Percentiles rank a stretch among this genome's conserved stretches.
Evolutionary conservation across 257 asterid genomes (phyloP).

Genomic region (Solanum sitiens): DNA sequence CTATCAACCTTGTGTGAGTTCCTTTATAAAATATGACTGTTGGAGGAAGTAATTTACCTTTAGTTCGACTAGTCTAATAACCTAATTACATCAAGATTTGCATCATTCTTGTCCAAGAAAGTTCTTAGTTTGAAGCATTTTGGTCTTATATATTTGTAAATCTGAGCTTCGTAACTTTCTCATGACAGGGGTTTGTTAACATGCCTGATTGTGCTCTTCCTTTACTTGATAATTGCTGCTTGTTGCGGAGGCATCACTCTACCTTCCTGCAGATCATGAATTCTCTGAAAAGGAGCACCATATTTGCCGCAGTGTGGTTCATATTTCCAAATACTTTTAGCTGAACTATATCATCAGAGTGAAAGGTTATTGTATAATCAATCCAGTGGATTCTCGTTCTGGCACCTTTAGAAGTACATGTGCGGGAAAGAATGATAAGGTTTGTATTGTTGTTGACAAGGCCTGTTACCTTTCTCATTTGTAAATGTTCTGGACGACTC

Average conservation of each 20-base stretch:
- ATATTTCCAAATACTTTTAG: not conserved
- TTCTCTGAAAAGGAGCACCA: not conserved
- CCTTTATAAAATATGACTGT: not conserved
- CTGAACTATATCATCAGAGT: not conserved
- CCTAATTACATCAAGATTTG: not conserved
- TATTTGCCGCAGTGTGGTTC: not conserved
- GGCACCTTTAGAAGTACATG: not conserved
- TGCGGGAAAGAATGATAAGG: not conserved
- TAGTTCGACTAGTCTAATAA: not conserved
- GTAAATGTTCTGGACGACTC: not conserved
- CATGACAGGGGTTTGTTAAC: not conserved
- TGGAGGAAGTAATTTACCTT: not conserved
- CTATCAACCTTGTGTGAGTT: not conserved
- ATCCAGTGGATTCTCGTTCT: not conserved
- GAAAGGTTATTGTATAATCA: not conserved
- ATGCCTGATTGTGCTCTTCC: slow-evolving; percentile 3
- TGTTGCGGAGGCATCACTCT: slow-evolving; percentile 5
- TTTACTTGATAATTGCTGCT: not conserved
- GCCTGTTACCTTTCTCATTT: not conserved
- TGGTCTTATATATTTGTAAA: not conserved
- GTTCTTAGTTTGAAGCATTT: not conserved
- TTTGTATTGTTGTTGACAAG: not conserved
- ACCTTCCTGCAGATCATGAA: slow-evolving; percentile 4
- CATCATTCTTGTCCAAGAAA: not conserved
- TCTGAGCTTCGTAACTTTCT: not conserved